Evolutionary conservation across 2,329 filamentous ascomycete species (phyloP).

Genomic region (Colletotrichum eleusines): DNA sequence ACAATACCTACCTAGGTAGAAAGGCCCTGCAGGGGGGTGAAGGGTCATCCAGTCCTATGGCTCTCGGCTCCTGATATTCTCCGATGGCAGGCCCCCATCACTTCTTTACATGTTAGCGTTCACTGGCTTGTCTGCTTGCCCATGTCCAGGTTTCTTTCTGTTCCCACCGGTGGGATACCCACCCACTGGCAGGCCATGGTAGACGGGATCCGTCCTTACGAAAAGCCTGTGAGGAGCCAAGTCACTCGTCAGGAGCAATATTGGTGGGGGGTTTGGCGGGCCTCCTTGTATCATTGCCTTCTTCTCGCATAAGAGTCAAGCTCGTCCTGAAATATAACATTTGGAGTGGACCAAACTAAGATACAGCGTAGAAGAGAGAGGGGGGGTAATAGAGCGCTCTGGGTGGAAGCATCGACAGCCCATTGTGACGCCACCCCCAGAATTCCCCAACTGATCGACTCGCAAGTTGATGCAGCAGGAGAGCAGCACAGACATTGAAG

Average conservation of each 20-base stretch:
- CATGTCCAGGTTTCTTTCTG: background rate
- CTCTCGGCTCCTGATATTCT: constrained; percentile 32
- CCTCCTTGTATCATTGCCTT: background rate
- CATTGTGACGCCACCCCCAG: constrained; percentile 1
- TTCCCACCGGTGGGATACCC: too few species aligned
- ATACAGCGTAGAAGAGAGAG: background rate
- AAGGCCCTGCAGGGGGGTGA: background rate
- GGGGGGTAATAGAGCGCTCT: background rate
- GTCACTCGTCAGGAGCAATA: background rate
- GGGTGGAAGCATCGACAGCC: background rate
- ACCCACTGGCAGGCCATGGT: background rate
- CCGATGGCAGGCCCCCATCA: constrained; percentile 12
- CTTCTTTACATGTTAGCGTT: background rate
- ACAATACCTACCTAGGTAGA: background rate
- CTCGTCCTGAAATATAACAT: background rate
- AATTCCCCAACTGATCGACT: background rate
- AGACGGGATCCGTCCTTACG: background rate
- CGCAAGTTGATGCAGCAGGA: background rate
- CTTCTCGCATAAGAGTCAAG: background rate
- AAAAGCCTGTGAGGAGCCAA: too few species aligned
- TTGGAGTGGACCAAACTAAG: background rate
- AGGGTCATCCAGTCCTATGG: constrained; percentile 15
- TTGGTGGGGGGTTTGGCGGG: background rate
- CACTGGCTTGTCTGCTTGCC: background rate
- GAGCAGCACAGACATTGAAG: constrained; percentile 3